A percentile compares a stretch with the other conserved stretches of the same genome.
Conservation (phyloP, 169 alveolate species). For the Cryptosporidium meleagridis region DNA sequence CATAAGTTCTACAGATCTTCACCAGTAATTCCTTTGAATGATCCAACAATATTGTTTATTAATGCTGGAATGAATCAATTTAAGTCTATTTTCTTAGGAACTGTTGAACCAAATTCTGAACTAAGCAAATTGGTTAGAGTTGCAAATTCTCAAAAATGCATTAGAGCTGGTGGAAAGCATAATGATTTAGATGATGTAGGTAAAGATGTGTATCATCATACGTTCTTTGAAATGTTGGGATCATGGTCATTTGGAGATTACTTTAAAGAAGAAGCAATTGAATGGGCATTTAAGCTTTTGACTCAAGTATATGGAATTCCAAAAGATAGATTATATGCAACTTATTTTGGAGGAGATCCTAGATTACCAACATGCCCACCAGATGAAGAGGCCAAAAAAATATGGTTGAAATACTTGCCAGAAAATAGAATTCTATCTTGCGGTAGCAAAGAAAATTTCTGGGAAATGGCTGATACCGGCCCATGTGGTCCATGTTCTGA, state of each 20-base stretch:
- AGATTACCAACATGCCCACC: constrained; percentile 88
- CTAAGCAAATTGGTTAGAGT: constrained; percentile 91
- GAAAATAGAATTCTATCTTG: constrained; percentile 83
- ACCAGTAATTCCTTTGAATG: constrained; percentile 90
- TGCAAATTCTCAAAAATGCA: constrained; percentile 94
- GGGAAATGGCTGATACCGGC: constrained; percentile 98
- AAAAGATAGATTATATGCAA: constrained; percentile 88
- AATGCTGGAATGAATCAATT: constrained; percentile 96
- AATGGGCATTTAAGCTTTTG: constrained; percentile 92
- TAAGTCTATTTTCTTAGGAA: constrained; percentile 90
- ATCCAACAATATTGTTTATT: constrained; percentile 91
- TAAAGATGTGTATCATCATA: constrained; percentile 94
- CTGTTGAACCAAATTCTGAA: constrained; percentile 89
- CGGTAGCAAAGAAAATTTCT: constrained; percentile 92
- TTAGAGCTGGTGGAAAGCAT: constrained; percentile 93
- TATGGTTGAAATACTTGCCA: constrained; percentile 91
- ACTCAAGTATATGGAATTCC: constrained; percentile 88
- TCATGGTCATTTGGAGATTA: constrained; percentile 96
- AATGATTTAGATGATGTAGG: constrained; percentile 95
- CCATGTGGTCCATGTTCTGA: constrained; percentile 98
- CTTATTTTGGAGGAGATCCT: constrained; percentile 95
- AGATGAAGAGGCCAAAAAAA: constrained; percentile 87
- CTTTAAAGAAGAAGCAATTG: constrained; percentile 92
- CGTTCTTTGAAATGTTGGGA: constrained; percentile 96
- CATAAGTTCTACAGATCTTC: constrained; percentile 84